A percentile compares a stretch with the other conserved stretches of the same genome.
These are phyloP conservation scores for Elongisporangium prolatum DNA, from an alignment of 352 stramenopile genomes.

Conservation along the genomic window DNA sequence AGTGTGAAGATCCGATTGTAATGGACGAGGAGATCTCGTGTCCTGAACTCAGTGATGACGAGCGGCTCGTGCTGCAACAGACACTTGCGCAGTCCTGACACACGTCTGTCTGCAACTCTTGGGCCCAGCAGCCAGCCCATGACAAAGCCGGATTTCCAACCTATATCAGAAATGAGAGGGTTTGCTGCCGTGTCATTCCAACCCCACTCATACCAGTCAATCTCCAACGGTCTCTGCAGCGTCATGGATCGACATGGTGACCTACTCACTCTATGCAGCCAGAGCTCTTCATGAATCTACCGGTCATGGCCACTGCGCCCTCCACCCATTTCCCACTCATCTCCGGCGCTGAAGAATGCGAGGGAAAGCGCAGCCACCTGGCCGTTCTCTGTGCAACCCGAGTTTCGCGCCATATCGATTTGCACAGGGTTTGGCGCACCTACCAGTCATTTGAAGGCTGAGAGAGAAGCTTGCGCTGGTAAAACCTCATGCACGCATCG, in stretches of 20 bases:
- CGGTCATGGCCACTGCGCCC: not conserved
- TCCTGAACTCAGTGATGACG: constrained; percentile 16
- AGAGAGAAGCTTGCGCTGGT: not conserved
- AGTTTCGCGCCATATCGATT: not conserved
- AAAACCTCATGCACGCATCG: not conserved
- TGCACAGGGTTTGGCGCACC: not conserved
- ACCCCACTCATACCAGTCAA: not conserved
- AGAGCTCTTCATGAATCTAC: too few species aligned
- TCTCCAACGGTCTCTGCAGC: not conserved
- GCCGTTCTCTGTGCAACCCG: not conserved
- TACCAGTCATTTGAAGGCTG: not conserved
- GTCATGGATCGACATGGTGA: too few species aligned
- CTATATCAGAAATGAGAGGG: not conserved
- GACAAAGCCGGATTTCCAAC: not conserved
- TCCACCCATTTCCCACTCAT: not conserved
- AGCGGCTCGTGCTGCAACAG: constrained; percentile 19
- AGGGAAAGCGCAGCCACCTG: not conserved
- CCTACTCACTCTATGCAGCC: not conserved
- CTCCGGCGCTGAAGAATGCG: not conserved
- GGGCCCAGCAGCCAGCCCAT: not conserved
- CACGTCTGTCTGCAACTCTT: not conserved
- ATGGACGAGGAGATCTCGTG: not conserved
- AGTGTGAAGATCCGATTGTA: not conserved
- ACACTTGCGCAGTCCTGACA: constrained; percentile 10
- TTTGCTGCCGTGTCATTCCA: not conserved